These are phyloP conservation scores for Narthecium ossifragum DNA, from an alignment of 106 monocot species.

Conservation along the genomic window DNA sequence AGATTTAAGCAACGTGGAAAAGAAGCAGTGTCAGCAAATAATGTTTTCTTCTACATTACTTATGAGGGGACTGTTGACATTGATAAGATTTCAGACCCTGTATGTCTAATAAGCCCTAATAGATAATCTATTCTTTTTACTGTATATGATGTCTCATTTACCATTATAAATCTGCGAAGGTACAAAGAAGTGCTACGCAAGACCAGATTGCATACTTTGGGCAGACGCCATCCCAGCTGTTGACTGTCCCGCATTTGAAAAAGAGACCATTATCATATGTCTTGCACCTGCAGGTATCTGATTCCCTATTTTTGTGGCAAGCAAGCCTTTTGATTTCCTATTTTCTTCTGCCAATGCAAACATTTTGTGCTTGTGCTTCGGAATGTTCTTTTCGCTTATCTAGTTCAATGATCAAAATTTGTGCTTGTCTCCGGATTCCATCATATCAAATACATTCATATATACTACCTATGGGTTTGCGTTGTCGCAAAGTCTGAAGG, in stretches of 20 bases:
- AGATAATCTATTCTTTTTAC: not conserved
- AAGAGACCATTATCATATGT: constrained; percentile 58
- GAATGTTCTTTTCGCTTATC: too few species aligned
- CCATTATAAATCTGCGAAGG: constrained; percentile 32
- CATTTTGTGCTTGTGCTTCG: too few species aligned
- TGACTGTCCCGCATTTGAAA: constrained; percentile 71
- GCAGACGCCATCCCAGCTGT: constrained; percentile 85
- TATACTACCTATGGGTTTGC: too few species aligned
- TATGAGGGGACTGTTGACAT: constrained; percentile 91
- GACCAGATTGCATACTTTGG: constrained; percentile 84
- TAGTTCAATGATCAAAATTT: too few species aligned
- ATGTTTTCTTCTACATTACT: constrained; percentile 84
- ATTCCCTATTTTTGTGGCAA: too few species aligned
- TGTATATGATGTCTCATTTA: not conserved
- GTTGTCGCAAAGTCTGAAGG: too few species aligned
- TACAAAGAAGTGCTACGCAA: constrained; percentile 69
- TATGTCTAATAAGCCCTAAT: constrained; percentile 26
- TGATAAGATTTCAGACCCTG: constrained; percentile 80
- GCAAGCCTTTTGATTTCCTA: too few species aligned
- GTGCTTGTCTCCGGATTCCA: too few species aligned
- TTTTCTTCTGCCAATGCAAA: too few species aligned
- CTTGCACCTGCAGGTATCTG: constrained; percentile 87
- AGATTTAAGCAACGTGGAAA: constrained; percentile 94
- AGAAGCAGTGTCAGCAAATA: constrained; percentile 75
- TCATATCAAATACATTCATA: too few species aligned